These are phyloP conservation scores for Flaveria brownii DNA, from an alignment of 129 eudicot species.

Conservation along the genomic window DNA sequence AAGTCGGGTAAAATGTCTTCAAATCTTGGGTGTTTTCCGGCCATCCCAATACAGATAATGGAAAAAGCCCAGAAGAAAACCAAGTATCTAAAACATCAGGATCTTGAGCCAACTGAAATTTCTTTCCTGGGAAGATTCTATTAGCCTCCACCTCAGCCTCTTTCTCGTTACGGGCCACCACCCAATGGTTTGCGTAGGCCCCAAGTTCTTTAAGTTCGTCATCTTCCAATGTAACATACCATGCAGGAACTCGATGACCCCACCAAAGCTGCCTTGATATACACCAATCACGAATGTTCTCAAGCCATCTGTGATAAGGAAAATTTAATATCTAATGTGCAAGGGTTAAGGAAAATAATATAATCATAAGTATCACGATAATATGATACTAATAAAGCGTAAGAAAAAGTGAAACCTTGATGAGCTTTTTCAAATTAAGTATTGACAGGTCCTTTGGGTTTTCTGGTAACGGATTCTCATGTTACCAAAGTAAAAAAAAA, in stretches of 20 bases:
- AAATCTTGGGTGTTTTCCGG: slow-evolving; percentile 83
- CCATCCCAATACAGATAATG: slow-evolving; percentile 86
- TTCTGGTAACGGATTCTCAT: too few relatives aligned
- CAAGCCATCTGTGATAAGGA: slow-evolving; percentile 70
- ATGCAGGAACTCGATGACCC: slow-evolving; percentile 97
- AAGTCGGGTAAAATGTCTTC: slow-evolving; percentile 71
- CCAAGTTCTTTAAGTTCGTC: slow-evolving; percentile 78
- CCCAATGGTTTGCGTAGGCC: slow-evolving; percentile 74
- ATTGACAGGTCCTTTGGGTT: too few relatives aligned
- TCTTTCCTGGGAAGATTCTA: slow-evolving; percentile 58
- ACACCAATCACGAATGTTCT: slow-evolving; percentile 96
- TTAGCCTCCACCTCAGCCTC: slow-evolving; percentile 67
- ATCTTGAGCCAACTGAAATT: slow-evolving; percentile 70
- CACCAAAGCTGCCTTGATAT: slow-evolving; percentile 97
- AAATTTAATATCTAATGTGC: neutral
- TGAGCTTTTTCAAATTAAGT: too few relatives aligned
- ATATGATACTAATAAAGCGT: neutral
- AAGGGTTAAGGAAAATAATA: neutral
- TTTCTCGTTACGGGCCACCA: slow-evolving; percentile 75
- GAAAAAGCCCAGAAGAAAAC: slow-evolving; percentile 85
- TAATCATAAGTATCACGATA: neutral
- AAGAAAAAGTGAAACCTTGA: neutral
- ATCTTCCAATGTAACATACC: slow-evolving; percentile 77
- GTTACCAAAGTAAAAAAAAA: too few relatives aligned
- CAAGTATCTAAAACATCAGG: slow-evolving; percentile 91